A percentile compares a stretch with the other conserved stretches of the same genome.
Evolutionary conservation across 2,329 filamentous ascomycete genomes (phyloP).

Genomic region (Trichoderma sp.): DNA sequence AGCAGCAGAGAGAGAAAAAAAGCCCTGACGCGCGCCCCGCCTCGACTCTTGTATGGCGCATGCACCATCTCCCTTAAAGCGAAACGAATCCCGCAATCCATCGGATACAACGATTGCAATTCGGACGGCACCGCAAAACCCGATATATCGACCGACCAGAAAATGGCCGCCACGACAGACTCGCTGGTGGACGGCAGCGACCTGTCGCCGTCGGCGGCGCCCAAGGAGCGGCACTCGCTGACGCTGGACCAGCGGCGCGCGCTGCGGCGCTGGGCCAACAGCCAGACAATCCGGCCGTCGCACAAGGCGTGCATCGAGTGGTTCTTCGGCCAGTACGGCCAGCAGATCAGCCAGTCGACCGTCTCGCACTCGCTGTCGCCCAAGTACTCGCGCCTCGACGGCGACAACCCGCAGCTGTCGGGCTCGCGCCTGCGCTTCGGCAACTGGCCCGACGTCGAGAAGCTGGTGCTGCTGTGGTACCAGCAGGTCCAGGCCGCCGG

Average conservation of each 20-base stretch:
- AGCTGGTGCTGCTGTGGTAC: constrained; percentile 59
- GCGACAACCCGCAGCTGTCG: constrained; percentile 61
- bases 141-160: constrained; percentile 35
- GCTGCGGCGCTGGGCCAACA: constrained; percentile 61
- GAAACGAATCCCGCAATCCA: constrained; percentile 41
- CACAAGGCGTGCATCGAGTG: constrained; percentile 66
- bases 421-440: constrained; percentile 64
- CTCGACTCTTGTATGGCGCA: constrained; percentile 37
- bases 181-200: constrained; percentile 38
- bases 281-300: constrained; percentile 58
- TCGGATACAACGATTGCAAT: constrained; percentile 48
- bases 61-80: constrained; percentile 38
- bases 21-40: constrained; percentile 35
- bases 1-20: background rate
- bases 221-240: constrained; percentile 59
- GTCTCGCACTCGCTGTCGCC: constrained; percentile 64
- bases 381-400: constrained; percentile 64
- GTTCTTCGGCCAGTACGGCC: constrained; percentile 61
- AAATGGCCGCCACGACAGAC: constrained; percentile 46
- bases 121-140: constrained; percentile 35
- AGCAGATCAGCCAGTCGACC: constrained; percentile 64
- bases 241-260: constrained; percentile 65
- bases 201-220: constrained; percentile 28
- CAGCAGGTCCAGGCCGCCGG: constrained; percentile 55
- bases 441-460: constrained; percentile 66